Evolutionary conservation across 2,329 filamentous ascomycete genomes (phyloP).

Genomic region (Fusarium sp.): DNA sequence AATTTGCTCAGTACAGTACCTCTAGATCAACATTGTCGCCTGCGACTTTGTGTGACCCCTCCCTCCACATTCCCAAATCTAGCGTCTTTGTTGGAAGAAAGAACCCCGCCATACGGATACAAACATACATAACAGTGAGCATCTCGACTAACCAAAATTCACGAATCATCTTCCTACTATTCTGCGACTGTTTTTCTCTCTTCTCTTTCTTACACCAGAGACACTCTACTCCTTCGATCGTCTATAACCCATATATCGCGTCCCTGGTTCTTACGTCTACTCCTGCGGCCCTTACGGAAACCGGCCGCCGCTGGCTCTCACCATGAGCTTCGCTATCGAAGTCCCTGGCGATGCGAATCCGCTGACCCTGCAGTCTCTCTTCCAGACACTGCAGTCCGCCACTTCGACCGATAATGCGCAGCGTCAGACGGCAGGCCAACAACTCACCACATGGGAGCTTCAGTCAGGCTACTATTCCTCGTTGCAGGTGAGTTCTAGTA

Average conservation of each 20-base stretch:
- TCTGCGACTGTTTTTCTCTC: constrained; percentile 20
- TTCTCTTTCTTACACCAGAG: constrained; percentile 15
- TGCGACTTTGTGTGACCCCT: constrained; percentile 33
- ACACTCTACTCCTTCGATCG: constrained; percentile 5
- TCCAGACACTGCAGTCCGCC: constrained; percentile 69
- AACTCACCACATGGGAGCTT: constrained; percentile 76
- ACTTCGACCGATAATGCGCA: constrained; percentile 69
- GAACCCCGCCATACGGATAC: constrained; percentile 36
- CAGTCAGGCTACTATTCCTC: constrained; percentile 72
- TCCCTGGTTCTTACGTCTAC: constrained; percentile 12
- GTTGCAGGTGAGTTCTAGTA: constrained; percentile 65
- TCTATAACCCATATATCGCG: constrained; percentile 3
- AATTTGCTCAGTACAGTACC: constrained; percentile 12
- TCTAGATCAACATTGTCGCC: constrained; percentile 25
- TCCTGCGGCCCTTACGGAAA: constrained; percentile 32
- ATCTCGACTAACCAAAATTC: constrained; percentile 34
- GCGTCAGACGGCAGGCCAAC: constrained; percentile 73
- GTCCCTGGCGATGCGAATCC: constrained; percentile 83
- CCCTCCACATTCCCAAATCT: constrained; percentile 9
- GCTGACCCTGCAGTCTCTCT: constrained; percentile 69
- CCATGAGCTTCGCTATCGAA: constrained; percentile 78
- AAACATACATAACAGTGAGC: constrained; percentile 28
- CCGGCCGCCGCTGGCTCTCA: constrained; percentile 35
- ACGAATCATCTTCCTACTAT: constrained; percentile 20
- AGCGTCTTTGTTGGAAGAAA: neutral